Base-by-base conservation (phyloP, 768 basidiomycete species). In the Tulasnella sp. region DNA sequence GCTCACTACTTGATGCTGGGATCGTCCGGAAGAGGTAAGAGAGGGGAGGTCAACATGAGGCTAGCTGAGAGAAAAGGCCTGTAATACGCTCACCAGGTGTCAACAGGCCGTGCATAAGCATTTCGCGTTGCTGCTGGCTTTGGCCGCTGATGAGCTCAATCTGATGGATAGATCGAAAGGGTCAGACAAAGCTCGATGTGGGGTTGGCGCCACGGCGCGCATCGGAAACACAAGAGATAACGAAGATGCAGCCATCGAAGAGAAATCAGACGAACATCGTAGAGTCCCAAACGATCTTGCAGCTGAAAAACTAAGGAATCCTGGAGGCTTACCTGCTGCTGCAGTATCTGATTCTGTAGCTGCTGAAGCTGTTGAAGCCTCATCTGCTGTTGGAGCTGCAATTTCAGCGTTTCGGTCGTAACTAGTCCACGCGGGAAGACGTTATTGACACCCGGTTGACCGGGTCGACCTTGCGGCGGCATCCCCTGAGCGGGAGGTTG, bases 331-430 rank as follows among this genome's bases (percentile, higher is more conserved):
- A 92, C 94, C 90, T 95, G 94, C 82, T 95, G 94, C 82, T 95
- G 94, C 79, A 95, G 93, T 79, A 94, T 92, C 86, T 94, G 92
- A 78, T 91, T 91, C 82, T 96, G 93, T 16, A 91, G 86, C 83
- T 92, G 90, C 82, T 92, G 92, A 11, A 92, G 86, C 83, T 92
- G 90, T 79, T 92, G 93, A 3, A 95, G 86, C 83, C 91, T 92
- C 85, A 93, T 89, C 83, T 94, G 92, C 76, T 81, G 79, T 29
- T 81, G 82, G 11, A 82, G 80, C 37, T 82, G 80, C 44, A 79
- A 79, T 70, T 81, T 83, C 23, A 83, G 79, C 32, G 77, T 16
- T 46, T 76, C 81, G 35, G 80, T 32, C 10, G 46, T 77, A 46
- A 77, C 48, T 18, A 72, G 51, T 6, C 61, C 73, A 37, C 55